Base-by-base conservation (phyloP, 2,329 filamentous ascomycete species). In the Pseudogymnoascus sp. region DNA sequence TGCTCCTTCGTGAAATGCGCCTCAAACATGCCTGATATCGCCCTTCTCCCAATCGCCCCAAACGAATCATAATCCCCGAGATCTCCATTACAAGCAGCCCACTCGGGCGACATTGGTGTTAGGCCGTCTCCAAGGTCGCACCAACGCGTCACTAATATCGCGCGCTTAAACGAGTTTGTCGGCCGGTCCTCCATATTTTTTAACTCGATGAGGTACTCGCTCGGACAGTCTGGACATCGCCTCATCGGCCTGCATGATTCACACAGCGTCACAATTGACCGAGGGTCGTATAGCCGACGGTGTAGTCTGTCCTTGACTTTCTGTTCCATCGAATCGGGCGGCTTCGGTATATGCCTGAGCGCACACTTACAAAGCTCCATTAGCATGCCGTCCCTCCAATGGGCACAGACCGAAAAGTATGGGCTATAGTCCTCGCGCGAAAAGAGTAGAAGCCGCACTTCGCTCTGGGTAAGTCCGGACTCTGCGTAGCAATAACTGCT, bases 351-450 rank as follows among this genome's bases (percentile, higher is more conserved):
- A 66, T 87, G 84, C 10, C 74, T 75, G 10, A 87, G 74, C 3
- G 83, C 83, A 69, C 84, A 88, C 73, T 87, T 87, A 67, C 82
- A 84, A 35, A 83, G 74, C 15, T 80, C 77, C 76, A 85, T 86
- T 15, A 88, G 74, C 37, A 84, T 76, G 17, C 84, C 84, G 65
- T 87, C 82, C 17, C 79, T 77, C 84, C 84, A 88, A 70, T 88
- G 84, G 1, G 82, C 78, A 67, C 84, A 88, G 0, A 80, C 81
- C 10, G 82, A 84, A 72, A 87, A 87, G 70, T 82, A 87, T 0
- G 84, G 84, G 62, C 77, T 80, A 72, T 85, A 87, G 68, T 87
- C 83, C 61, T 83, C 80, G 64, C 82, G 78, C 31, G 79, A 83
- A 72, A 83, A 87, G 1, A 87, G 77, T 2, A 87, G 75, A 62